These are phyloP conservation scores for Nepenthes gracilis DNA, from an alignment of 148 eudicot genomes.

Conservation along the genomic window DNA sequence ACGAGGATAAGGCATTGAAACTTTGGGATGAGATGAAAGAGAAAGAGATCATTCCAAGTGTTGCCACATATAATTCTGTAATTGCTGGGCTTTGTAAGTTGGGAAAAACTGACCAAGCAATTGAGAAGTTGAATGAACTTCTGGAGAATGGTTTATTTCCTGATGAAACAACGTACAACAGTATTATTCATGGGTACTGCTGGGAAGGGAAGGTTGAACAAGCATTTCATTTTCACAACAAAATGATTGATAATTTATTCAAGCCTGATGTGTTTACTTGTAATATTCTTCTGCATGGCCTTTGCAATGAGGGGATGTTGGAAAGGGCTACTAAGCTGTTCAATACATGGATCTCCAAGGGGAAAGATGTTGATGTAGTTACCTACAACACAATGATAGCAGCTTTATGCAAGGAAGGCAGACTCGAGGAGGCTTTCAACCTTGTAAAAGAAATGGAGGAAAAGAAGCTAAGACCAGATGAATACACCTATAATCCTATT, in stretches of 20 bases:
- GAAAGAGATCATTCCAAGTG: constrained; percentile 43
- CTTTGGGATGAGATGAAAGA: constrained; percentile 83
- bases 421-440: constrained; percentile 52
- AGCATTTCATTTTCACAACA: constrained; percentile 76
- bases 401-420: constrained; percentile 56
- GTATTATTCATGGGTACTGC: constrained; percentile 77
- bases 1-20: constrained; percentile 42
- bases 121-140: constrained; percentile 62
- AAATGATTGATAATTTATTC: constrained; percentile 62
- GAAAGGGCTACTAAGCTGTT: constrained; percentile 72
- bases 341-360: constrained; percentile 53
- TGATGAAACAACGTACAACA: constrained; percentile 65
- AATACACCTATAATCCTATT: constrained; percentile 51
- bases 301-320: constrained; percentile 67
- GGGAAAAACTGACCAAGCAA: constrained; percentile 56
- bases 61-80: constrained; percentile 60
- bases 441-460: constrained; percentile 56
- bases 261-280: constrained; percentile 63
- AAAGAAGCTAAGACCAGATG: constrained; percentile 55
- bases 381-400: constrained; percentile 67
- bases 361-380: constrained; percentile 59
- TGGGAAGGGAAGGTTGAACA: constrained; percentile 74
- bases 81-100: constrained; percentile 72
- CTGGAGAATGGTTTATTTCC: constrained; percentile 64
- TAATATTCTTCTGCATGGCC: constrained; percentile 79